These are phyloP conservation scores for Prunus persica DNA, from an alignment of 306 rosid genomes.

Conservation along the genomic window Prunus_persica_NCBIv2 NC_034011.1:19155501-19156000, in stretches of 20 bases:
- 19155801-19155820: conserved; percentile 18
- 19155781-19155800: background rate
- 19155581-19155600: background rate
- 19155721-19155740: background rate
- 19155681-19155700: background rate
- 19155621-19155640: conserved; percentile 10
- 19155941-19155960: background rate
- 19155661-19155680: background rate
- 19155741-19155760: background rate
- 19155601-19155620: conserved; percentile 3
- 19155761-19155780: background rate
- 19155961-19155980: background rate
- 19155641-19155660: conserved; percentile 5
- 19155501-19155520: background rate
- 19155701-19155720: background rate
- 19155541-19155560: background rate
- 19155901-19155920: background rate
- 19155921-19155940: background rate
- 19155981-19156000: background rate
- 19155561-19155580: background rate
- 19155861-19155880: conserved; percentile 7
- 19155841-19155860: background rate
- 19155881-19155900: background rate
- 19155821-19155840: background rate
- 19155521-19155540: background rate